Evolutionary conservation across 441 rosid genomes (phyloP), one percentile per base, ranked within the genome.

Genomic region (Adansonia grandidieri): DNA sequence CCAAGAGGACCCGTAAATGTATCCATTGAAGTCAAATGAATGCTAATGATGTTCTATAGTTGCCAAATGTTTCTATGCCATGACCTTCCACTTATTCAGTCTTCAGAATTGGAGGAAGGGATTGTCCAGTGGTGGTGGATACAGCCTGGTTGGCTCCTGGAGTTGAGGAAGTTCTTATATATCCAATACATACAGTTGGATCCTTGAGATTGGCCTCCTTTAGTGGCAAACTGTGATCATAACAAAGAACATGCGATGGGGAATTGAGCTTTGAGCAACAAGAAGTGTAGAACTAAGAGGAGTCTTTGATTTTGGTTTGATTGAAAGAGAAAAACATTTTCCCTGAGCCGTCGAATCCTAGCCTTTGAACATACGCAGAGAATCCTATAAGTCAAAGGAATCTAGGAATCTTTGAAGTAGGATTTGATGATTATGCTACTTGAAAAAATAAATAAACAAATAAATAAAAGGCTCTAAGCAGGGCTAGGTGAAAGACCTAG

Each of bases 71-170:
- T 60, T 8, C 28, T 24, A 24, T 24, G 28, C 28, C 28, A 24
- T 24, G 62, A 0, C 22, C 15, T 53, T 53, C 75, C 75, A 53
- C 75, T 71, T 28, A 5, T 6, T 63, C 57, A 62, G 17, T 63
- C 15, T 5, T 74, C 42, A 19, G 14, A n/a, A 10, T 20, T 44
- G 56, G 58, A 42, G 37, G 22, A 48, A 10, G 20, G 67, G 14
- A 14, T 2, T 14, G 44, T 67, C 32, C 28, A 22, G 68, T 60
- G 76, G 28, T 48, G 11, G 11, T 48, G 28, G 76, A 48, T 50
- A 42, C 37, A 11, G 28, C 65, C 67, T 77, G 81, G 85, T 85
- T 83, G 87, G 89, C 86, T 85, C 89, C 89, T 82, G 83, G 47
- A 74, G 79, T 85, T 80, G 85, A 48, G 89, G 89, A 85, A 85